Evolutionary conservation across 148 eudicot genomes (phyloP).

Genomic region (Amaranthus hypochondriacus): DNA sequence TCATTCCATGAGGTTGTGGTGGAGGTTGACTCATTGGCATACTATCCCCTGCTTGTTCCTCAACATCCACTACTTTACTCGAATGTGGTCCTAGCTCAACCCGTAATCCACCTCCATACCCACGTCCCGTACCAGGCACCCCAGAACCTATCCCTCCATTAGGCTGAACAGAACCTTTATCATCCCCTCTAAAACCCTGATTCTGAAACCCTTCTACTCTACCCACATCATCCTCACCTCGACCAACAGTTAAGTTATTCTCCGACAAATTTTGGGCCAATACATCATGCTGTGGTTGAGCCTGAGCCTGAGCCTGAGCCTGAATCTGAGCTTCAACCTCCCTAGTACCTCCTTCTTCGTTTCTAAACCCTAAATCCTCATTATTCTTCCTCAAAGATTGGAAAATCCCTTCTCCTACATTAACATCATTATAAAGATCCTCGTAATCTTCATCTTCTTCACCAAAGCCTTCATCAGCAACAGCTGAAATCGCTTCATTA

Average conservation of each 20-base stretch:
- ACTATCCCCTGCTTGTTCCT: conserved; percentile 31
- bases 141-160: conserved; percentile 28
- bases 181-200: conserved; percentile 36
- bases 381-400: conserved; percentile 46
- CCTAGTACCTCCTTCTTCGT: conserved; percentile 30
- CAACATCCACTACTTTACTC: conserved; percentile 45
- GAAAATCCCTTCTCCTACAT: conserved; percentile 75
- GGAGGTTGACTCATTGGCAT: conserved; percentile 31
- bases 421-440: conserved; percentile 83
- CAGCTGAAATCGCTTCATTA: conserved; percentile 78
- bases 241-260: conserved; percentile 26
- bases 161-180: conserved; percentile 21
- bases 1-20: conserved; percentile 31
- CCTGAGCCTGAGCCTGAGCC: conserved; percentile 13
- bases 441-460: conserved; percentile 89
- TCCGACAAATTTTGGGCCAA: conserved; percentile 10
- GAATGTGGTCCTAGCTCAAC: conserved; percentile 49
- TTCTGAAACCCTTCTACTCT: conserved; percentile 43
- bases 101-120: conserved; percentile 50
- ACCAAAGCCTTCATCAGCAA: conserved; percentile 64
- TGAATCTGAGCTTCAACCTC: conserved; percentile 26
- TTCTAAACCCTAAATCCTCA: conserved; percentile 42
- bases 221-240: conserved; percentile 29
- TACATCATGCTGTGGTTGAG: conserved; percentile 2
- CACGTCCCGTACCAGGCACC: conserved; percentile 16